phyloP scores from a whole-genome alignment of 345 rosid species.

The Carallia brachiata region DNA sequence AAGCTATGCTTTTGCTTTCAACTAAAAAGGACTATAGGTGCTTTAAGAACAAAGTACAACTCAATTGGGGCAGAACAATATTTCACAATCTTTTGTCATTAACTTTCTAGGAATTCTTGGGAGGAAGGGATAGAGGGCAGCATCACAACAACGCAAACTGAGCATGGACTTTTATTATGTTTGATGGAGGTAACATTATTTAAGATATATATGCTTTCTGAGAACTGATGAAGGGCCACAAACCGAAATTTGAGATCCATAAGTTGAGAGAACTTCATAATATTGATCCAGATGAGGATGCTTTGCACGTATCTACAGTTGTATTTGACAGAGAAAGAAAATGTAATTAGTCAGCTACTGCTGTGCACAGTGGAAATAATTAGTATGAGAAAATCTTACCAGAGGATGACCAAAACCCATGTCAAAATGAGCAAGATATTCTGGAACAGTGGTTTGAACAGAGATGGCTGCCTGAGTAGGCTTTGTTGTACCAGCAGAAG shows the following conservation, averaged over 20 bases:
- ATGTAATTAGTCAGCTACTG: slow-evolving; percentile 7
- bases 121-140: background rate
- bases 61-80: no score
- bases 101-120: background rate
- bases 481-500: slow-evolving; percentile 46
- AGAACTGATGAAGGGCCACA: slow-evolving; percentile 19
- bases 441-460: slow-evolving; percentile 49
- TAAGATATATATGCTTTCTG: background rate
- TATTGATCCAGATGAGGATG: slow-evolving; percentile 61
- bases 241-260: slow-evolving; percentile 63
- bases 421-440: slow-evolving; percentile 46
- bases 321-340: slow-evolving; percentile 12
- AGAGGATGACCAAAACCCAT: slow-evolving; percentile 64
- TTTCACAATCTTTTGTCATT: no score
- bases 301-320: slow-evolving; percentile 54
- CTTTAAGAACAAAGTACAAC: no score
- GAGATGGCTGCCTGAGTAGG: slow-evolving; percentile 43
- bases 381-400: slow-evolving; percentile 36
- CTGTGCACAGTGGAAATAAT: background rate
- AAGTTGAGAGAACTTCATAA: slow-evolving; percentile 72
- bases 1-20: no score
- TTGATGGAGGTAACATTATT: background rate
- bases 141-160: background rate
- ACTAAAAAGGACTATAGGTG: no score
- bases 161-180: background rate